Evolutionary conservation across 345 rosid genomes (phyloP).

Genomic region (Sisymbrium altissimum): DNA sequence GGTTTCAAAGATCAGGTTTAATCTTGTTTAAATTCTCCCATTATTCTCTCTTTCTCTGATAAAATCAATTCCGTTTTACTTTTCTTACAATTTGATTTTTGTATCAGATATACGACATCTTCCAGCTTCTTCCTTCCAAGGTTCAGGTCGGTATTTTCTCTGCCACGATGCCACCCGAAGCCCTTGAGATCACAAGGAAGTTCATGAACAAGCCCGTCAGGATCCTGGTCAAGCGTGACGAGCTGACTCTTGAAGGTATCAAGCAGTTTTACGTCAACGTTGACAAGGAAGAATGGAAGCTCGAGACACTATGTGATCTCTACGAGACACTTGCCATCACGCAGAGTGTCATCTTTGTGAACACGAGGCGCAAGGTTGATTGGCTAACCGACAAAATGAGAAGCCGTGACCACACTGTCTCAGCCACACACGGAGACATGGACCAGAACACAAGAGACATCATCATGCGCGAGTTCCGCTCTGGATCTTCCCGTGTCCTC

Average conservation of each 20-base stretch:
- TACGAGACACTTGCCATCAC: conserved; percentile 85
- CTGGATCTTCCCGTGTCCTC: conserved; percentile 85
- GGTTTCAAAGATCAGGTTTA: conserved; percentile 91
- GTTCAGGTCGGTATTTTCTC: conserved; percentile 89
- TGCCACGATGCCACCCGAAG: conserved; percentile 94
- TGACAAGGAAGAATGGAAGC: conserved; percentile 86
- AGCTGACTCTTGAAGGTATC: conserved; percentile 91
- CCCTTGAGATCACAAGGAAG: conserved; percentile 85
- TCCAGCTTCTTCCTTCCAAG: conserved; percentile 71
- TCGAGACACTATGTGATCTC: conserved; percentile 76
- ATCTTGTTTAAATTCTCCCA: neutral
- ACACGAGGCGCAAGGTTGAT: conserved; percentile 90
- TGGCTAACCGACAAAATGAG: conserved; percentile 87
- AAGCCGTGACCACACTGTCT: conserved; percentile 82
- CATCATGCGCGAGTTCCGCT: conserved; percentile 81
- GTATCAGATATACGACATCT: conserved; percentile 74
- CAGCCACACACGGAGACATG: conserved; percentile 95
- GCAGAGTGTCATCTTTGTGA: conserved; percentile 85
- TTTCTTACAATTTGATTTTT: neutral
- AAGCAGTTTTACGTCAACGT: conserved; percentile 77
- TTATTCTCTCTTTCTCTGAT: neutral
- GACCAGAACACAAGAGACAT: conserved; percentile 88
- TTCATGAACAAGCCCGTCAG: conserved; percentile 88
- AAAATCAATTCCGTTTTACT: neutral
- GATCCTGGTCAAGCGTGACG: conserved; percentile 85